A percentile compares a stretch with the other conserved stretches of the same genome.
These are phyloP conservation scores for Oemleria cerasiformis DNA, from an alignment of 306 rosid genomes.

Conservation along the genomic window DNA sequence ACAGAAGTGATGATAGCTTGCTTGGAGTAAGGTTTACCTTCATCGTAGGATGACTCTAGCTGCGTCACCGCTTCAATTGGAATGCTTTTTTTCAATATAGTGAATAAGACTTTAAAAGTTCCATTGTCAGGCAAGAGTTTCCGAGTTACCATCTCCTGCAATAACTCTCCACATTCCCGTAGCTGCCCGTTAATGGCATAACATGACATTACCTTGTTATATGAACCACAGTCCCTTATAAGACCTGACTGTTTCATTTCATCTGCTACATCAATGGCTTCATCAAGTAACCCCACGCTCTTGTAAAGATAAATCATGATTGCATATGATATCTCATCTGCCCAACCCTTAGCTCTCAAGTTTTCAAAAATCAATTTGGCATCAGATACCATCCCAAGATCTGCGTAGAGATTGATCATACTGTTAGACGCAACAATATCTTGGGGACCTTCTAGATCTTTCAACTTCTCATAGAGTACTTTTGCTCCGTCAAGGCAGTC, in stretches of 20 bases:
- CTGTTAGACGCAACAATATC: slow-evolving; percentile 74
- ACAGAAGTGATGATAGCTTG: slow-evolving; percentile 58
- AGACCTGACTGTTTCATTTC: slow-evolving; percentile 79
- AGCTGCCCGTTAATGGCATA: slow-evolving; percentile 62
- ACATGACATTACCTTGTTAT: slow-evolving; percentile 64
- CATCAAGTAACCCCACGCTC: slow-evolving; percentile 60
- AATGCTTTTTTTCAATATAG: slow-evolving; percentile 64
- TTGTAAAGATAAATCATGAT: slow-evolving; percentile 77
- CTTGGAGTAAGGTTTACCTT: slow-evolving; percentile 68
- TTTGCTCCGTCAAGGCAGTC: slow-evolving; percentile 67
- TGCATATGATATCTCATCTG: slow-evolving; percentile 61
- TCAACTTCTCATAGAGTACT: slow-evolving; percentile 52
- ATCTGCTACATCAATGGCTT: slow-evolving; percentile 76
- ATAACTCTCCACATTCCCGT: slow-evolving; percentile 64
- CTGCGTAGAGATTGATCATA: slow-evolving; percentile 69
- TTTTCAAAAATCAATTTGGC: slow-evolving; percentile 62
- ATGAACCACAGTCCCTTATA: slow-evolving; percentile 67
- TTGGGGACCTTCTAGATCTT: slow-evolving; percentile 54
- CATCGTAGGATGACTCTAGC: slow-evolving; percentile 62
- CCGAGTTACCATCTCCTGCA: slow-evolving; percentile 70
- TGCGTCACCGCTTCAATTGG: slow-evolving; percentile 74
- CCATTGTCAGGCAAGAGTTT: slow-evolving; percentile 63
- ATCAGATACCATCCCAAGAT: slow-evolving; percentile 73
- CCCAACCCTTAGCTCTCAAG: slow-evolving; percentile 51
- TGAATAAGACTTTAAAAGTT: slow-evolving; percentile 62